Evolutionary conservation across 495 filamentous ascomycete species (phyloP), one percentile per base, ranked within the genome.

Genomic region (Bacidia rubella): DNA sequence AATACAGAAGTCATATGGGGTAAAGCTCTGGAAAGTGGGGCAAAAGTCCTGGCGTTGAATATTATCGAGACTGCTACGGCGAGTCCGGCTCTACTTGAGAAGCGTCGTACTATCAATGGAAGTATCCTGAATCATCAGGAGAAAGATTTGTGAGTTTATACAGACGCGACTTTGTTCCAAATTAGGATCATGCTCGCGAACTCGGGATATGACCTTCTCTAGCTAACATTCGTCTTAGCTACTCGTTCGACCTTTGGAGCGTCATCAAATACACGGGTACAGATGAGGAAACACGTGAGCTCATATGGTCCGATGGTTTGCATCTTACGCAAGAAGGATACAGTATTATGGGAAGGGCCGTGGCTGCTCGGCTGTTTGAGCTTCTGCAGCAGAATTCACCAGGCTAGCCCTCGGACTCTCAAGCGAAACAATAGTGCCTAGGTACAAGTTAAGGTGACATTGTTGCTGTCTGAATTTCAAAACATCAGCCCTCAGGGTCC

Each of bases 321-420:
- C 81, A 85, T 64, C 66, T 83, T 42, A 80, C 73, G 4, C 59
- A 68, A 1, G 67, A 64, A 39, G 81, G 81, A 15, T 85, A 85
- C 66, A 68, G 79, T 52, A 53, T 73, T 26, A 75, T 85, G 57
- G 81, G 81, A 0, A 59, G 71, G 47, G 66, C 70, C 48, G 68
- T 82, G 35, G 77, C 68, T 42, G 64, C 68, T 25, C 65, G 62
- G 40, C 55, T 81, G 3, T 63, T 74, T 44, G 62, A 62, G 72
- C 77, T 58, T 19, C 19, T 58, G 9, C 41, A 44, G 19, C 7
- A 20, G 5, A 9, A 5, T 17, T 35, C 29, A 15, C 15, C 29
- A 5, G 29, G 29, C 29, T 5, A 35, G 7, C 29, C 29, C 15
- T 9, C 5, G 5, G 7, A 7, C 5, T 7, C 41, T 7, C 41